A percentile compares a stretch with the other conserved stretches of the same genome.
Evolutionary conservation across 441 rosid genomes (phyloP).

Genomic region (Lepidium campestre): DNA sequence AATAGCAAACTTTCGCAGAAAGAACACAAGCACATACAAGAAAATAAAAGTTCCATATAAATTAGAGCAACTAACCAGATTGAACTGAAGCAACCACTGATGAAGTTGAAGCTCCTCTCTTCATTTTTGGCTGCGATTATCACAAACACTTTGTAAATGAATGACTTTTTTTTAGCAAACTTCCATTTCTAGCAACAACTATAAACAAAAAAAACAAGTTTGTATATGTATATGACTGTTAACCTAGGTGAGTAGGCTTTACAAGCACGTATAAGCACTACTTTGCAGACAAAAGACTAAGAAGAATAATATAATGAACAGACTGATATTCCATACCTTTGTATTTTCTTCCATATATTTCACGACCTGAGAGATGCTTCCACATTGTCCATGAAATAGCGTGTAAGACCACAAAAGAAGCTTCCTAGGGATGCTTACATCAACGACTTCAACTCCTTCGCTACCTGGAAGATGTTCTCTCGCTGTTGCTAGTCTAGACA

Average conservation of each 20-base stretch:
- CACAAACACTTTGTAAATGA: constrained; percentile 7
- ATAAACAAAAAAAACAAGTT: neutral
- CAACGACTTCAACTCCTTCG: constrained; percentile 77
- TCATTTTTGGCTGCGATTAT: constrained; percentile 58
- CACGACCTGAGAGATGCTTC: constrained; percentile 70
- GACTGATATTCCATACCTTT: constrained; percentile 49
- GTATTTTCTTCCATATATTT: constrained; percentile 87
- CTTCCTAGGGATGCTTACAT: constrained; percentile 87
- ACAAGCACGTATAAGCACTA: neutral
- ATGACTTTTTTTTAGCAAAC: neutral
- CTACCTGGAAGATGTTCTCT: constrained; percentile 43
- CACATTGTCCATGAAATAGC: constrained; percentile 63
- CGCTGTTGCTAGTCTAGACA: constrained; percentile 40
- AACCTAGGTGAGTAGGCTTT: constrained; percentile 8
- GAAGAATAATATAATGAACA: neutral
- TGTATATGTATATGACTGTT: neutral
- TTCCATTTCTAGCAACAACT: neutral
- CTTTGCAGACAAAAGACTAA: constrained; percentile 2
- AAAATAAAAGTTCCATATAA: neutral
- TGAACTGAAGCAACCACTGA: constrained; percentile 31
- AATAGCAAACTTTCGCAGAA: neutral
- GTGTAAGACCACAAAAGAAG: constrained; percentile 94
- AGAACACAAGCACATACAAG: neutral
- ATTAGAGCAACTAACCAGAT: constrained; percentile 45
- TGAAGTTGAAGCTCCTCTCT: constrained; percentile 56